Evolutionary conservation across 345 rosid genomes (phyloP).

Genomic region (Eucalyptus curtisii): DNA sequence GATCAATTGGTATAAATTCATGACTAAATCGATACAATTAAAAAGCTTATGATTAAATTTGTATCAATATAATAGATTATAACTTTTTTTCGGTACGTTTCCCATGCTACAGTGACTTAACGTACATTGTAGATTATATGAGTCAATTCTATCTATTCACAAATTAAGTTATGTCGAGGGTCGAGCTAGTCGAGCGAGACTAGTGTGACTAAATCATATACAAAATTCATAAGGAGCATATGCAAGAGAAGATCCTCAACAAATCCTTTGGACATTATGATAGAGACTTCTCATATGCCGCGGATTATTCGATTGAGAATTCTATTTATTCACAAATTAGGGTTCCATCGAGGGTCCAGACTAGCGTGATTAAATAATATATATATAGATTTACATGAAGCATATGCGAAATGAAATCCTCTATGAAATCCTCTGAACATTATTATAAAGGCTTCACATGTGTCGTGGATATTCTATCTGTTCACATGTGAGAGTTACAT

Average conservation of each 20-base stretch:
- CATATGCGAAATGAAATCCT: background rate
- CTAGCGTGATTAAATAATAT: background rate
- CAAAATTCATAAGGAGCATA: background rate
- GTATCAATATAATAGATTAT: too few species aligned
- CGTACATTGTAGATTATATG: rapidly evolving
- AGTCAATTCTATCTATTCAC: background rate
- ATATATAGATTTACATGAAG: background rate
- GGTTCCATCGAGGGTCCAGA: background rate
- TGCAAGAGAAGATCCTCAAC: background rate
- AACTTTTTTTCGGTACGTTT: too few species aligned
- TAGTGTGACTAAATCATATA: background rate
- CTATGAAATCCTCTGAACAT: background rate
- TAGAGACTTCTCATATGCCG: background rate
- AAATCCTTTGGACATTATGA: background rate
- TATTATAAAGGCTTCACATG: background rate
- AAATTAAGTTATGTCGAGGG: background rate
- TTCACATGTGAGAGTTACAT: background rate
- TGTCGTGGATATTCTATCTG: background rate
- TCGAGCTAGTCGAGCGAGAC: background rate
- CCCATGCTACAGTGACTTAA: background rate
- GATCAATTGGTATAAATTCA: too few species aligned
- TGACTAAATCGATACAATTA: rapidly evolving
- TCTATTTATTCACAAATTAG: background rate
- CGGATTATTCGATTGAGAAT: background rate
- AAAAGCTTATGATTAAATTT: too few species aligned